Base-by-base conservation (phyloP, 768 basidiomycete genomes). In the Leccinellum luteum region DNA sequence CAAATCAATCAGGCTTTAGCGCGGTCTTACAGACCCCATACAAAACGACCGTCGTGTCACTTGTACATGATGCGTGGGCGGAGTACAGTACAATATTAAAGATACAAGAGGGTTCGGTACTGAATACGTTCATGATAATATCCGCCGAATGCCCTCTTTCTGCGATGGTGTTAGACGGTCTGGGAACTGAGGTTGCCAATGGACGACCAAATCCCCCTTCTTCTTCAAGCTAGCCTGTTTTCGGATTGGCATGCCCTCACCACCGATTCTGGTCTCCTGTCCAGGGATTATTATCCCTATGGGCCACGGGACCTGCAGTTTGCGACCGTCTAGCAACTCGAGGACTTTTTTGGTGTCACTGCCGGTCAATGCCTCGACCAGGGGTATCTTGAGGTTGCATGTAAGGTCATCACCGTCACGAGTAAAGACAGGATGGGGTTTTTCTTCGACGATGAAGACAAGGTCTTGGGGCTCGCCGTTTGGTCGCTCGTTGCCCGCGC, bases 381-480 rank as follows among this genome's bases (percentile, higher is more conserved):
- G 82, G 13, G 92, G 80, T 53, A 98, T 75, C 60, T 80, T 77
- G 43, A 89, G 55, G 19, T 69, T 78, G 57, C 81, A 80, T 45
- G 81, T 67, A 48, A 98, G 81, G 70, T 97, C 86, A 74, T 96
- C 90, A 31, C 89, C 92, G 8, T 90, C 86, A 23, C 95, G 81
- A 57, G 76, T 81, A 73, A 92, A 97, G 17, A 78, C 71, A 0
- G 80, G 72, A 72, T 98, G 92, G 9, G 88, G 86, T 74, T 96
- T 98, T 75, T 98, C 94, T 72, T 97, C 95, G n/a, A 97, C 85
- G 48, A 96, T 85, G 69, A 99, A 98, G 31, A 94, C 94, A n/a
- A 99, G 81, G 70, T 95, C 92, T 66, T 94, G 93, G 14, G 89
- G 71, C 48, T 87, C 87, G 12, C 89, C 87, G 32, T 60, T 71